Conservation (phyloP, 257 asterid genomes). For the Solanum appendiculatum region DNA sequence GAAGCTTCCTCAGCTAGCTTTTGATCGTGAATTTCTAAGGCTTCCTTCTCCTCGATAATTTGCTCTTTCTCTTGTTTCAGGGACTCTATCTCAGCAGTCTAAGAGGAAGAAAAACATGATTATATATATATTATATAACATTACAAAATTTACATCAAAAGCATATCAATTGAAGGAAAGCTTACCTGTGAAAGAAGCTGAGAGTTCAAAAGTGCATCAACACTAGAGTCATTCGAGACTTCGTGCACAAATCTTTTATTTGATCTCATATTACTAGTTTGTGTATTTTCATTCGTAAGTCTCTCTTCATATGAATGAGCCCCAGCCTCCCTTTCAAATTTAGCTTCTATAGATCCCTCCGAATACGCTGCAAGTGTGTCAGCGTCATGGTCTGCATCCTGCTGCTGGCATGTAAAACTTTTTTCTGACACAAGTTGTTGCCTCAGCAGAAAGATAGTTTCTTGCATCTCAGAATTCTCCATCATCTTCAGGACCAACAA, state of each 20-base stretch:
- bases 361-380: conserved; percentile 16
- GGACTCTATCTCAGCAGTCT: conserved; percentile 75
- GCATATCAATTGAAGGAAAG: neutral
- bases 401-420: conserved; percentile 19
- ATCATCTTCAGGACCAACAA: conserved; percentile 20
- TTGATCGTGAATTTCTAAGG: conserved; percentile 44
- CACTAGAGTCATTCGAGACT: conserved; percentile 24
- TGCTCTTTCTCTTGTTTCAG: conserved; percentile 58
- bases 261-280: conserved; percentile 40
- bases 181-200: conserved; percentile 52
- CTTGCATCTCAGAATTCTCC: conserved; percentile 64
- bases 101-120: neutral
- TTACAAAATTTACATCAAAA: neutral
- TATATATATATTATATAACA: neutral
- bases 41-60: conserved; percentile 50
- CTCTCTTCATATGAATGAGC: conserved; percentile 27
- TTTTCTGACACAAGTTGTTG: conserved; percentile 39
- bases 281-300: conserved; percentile 36
- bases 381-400: conserved; percentile 9
- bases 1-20: conserved; percentile 62
- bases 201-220: conserved; percentile 30
- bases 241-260: conserved; percentile 26
- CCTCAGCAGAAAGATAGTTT: conserved; percentile 40
- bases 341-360: conserved; percentile 19
- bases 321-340: conserved; percentile 18